A percentile compares a stretch with the other conserved stretches of the same genome.
Conservation (phyloP, 345 rosid species). For the Ricinus communis region DNA sequence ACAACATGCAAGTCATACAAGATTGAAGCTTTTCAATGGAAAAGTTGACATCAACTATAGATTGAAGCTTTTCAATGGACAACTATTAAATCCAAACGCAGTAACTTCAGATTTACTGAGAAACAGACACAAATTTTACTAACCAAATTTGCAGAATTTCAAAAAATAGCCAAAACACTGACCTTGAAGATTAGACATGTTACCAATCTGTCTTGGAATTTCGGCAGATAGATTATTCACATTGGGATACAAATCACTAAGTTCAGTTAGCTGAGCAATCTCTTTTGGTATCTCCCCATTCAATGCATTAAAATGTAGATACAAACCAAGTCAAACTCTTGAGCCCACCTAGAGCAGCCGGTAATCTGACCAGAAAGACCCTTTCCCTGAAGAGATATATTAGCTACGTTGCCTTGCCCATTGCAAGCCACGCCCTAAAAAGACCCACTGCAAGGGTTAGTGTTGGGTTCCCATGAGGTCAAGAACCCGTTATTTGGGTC, state of each 20-base stretch:
- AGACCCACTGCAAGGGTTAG: constrained; percentile 61
- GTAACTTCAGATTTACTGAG: not conserved
- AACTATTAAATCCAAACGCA: not conserved
- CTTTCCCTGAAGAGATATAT: constrained; percentile 89
- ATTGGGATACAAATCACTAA: constrained; percentile 76
- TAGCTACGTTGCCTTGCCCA: constrained; percentile 59
- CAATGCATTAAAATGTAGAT: constrained; percentile 82
- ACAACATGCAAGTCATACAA: no score
- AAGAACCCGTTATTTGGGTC: constrained; percentile 71
- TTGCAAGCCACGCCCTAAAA: constrained; percentile 92
- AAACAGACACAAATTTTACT: not conserved
- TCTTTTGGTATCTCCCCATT: constrained; percentile 74
- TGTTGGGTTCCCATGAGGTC: constrained; percentile 61
- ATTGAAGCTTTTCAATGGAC: no score
- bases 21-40: not conserved
- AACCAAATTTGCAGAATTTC: not conserved
- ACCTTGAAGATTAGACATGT: constrained; percentile 86
- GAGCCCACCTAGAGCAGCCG: constrained; percentile 68
- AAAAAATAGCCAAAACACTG: not conserved
- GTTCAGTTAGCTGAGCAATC: constrained; percentile 56
- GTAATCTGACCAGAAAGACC: constrained; percentile 76
- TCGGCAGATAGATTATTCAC: constrained; percentile 78
- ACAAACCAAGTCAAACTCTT: constrained; percentile 81
- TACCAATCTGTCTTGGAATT: constrained; percentile 77
- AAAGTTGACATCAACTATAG: not conserved